These are phyloP conservation scores for Pseudocohnilembus persalinus DNA, from an alignment of 169 alveolate genomes.

Conservation along the genomic window DNA sequence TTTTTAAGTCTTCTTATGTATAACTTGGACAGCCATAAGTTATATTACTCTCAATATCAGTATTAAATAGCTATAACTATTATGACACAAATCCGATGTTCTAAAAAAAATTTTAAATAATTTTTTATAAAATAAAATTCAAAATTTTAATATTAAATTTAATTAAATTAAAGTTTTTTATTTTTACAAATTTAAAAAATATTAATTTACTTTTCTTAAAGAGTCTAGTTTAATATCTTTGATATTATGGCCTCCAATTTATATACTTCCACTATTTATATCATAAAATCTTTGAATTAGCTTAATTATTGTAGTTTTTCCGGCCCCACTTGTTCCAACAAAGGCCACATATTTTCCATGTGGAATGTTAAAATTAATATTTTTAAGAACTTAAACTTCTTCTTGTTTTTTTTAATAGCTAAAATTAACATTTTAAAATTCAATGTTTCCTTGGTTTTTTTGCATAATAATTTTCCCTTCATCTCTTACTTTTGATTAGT, in stretches of 20 bases:
- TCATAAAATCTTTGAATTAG: constrained; percentile 74
- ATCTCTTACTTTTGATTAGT: background rate
- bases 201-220: constrained; percentile 48
- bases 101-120: too few relatives aligned
- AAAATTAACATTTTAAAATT: background rate
- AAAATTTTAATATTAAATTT: too few relatives aligned
- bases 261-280: constrained; percentile 55
- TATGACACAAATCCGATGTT: constrained; percentile 59
- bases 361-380: constrained; percentile 37
- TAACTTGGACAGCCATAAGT: constrained; percentile 31
- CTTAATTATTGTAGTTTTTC: constrained; percentile 68
- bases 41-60: constrained; percentile 27
- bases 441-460: background rate
- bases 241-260: constrained; percentile 42
- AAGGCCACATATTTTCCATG: constrained; percentile 67
- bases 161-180: too few relatives aligned
- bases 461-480: background rate
- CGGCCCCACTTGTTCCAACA: constrained; percentile 76
- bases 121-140: too few relatives aligned
- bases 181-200: too few relatives aligned
- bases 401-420: too few relatives aligned
- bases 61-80: constrained; percentile 5
- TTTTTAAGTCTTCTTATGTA: constrained; percentile 26
- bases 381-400: constrained; percentile 31
- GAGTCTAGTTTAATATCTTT: constrained; percentile 37